These are phyloP conservation scores for Acephala macrosclerotiorum DNA, from an alignment of 2,329 filamentous ascomycete genomes.

Conservation along the genomic window DNA sequence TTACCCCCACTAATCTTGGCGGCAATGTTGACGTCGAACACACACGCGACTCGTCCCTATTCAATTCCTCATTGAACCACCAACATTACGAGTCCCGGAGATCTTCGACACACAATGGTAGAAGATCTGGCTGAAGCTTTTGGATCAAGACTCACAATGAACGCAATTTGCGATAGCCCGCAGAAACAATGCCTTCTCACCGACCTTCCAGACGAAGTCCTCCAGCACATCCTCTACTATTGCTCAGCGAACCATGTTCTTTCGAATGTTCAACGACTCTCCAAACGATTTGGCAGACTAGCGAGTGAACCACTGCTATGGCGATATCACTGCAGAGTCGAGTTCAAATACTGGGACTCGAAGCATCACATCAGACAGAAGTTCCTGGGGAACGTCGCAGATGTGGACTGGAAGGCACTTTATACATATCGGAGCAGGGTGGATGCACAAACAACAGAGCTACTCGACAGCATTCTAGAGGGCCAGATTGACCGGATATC, in stretches of 20 bases:
- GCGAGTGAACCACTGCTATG: conserved; percentile 79
- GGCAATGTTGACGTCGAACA: not conserved
- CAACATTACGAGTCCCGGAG: not conserved
- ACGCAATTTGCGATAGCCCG: not conserved
- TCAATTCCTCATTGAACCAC: not conserved
- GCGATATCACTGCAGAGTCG: conserved; percentile 73
- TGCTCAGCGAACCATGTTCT: conserved; percentile 63
- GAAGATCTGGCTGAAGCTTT: not conserved
- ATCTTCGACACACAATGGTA: not conserved
- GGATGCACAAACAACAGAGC: conserved; percentile 57
- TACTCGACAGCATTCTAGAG: conserved; percentile 74
- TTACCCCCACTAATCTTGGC: not conserved
- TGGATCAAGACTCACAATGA: not conserved
- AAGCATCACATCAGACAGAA: conserved; percentile 67
- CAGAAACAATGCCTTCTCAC: conserved; percentile 17
- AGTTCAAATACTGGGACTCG: conserved; percentile 79
- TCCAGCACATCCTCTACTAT: conserved; percentile 78
- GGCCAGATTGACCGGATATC: conserved; percentile 73
- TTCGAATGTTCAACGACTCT: conserved; percentile 58
- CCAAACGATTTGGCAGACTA: conserved; percentile 68
- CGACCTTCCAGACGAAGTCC: conserved; percentile 76
- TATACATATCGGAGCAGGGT: conserved; percentile 63
- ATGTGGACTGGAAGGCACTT: conserved; percentile 77
- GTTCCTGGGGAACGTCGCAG: conserved; percentile 57
- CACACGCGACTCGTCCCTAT: not conserved